These are phyloP conservation scores for Teratosphaeria epicoccoides DNA, from an alignment of 2,329 filamentous ascomycete species.

Conservation along the genomic window DNA sequence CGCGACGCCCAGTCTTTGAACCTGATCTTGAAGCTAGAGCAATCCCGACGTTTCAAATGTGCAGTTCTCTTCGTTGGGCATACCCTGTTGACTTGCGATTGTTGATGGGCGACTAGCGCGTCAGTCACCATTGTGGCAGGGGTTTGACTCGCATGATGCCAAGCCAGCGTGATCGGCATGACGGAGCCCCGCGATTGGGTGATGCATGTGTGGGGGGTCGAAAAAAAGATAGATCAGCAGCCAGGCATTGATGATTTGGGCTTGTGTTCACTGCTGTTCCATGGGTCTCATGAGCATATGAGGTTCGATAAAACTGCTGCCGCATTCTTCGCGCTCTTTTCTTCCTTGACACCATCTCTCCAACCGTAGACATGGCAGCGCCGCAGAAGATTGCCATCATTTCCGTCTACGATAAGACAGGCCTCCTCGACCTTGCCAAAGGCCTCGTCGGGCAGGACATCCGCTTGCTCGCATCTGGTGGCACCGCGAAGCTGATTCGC, in stretches of 20 bases:
- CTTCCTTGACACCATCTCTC: background rate
- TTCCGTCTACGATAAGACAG: constrained; percentile 98
- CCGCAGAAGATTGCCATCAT: constrained; percentile 55
- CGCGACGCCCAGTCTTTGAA: background rate
- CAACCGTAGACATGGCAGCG: background rate
- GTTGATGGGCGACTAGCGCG: background rate
- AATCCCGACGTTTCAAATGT: background rate
- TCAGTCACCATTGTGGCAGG: too few species aligned
- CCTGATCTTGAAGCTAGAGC: background rate
- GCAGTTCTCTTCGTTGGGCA: background rate
- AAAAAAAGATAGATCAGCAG: background rate
- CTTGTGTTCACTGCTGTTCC: background rate
- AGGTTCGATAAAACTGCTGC: background rate
- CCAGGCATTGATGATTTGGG: background rate
- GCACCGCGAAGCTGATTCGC: constrained; percentile 91
- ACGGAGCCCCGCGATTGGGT: background rate
- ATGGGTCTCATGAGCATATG: background rate
- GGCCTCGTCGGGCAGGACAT: constrained; percentile 82
- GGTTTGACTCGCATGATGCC: background rate
- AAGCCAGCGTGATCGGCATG: background rate
- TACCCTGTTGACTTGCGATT: background rate
- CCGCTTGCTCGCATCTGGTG: constrained; percentile 85
- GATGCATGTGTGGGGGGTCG: background rate
- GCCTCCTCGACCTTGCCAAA: constrained; percentile 82
- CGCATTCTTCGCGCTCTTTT: background rate